Base-by-base conservation (phyloP, 306 rosid species). In the Ormosia semicastrata region DNA sequence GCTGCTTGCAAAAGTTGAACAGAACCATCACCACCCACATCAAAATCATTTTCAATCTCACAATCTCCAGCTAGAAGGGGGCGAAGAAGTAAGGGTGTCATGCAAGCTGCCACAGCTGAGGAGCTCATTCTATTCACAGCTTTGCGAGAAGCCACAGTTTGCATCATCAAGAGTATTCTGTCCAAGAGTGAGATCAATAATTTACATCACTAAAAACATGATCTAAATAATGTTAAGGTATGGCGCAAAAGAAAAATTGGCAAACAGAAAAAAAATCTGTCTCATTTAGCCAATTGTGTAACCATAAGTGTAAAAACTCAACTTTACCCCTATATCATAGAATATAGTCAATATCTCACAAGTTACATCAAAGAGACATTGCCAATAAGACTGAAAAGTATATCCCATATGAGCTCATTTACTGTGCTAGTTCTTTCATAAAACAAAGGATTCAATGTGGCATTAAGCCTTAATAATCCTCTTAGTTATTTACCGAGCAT, bases 31-130 rank as follows among this genome's bases (percentile, higher is more conserved):
- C 94, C 98, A 9, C 94, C 97, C 74, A 94, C 89, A 82, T 90
- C 91, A 87, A 92, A 92, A 85, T 92, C 97, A 85, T 88, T 89
- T 34, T 91, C 98, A 24, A 94, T 86, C 69, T 94, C 98, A 85
- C 98, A 94, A 13, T 92, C 98, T 77, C 98, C 98, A 65, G 97
- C 91, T 57, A 94, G 84, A 69, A 94, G 98, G 6, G 98, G 97
- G 60, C 98, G 96, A 57, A 94, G 96, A 84, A 94, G 98, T 73
- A 94, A 87, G 66, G 98, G 98, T 12, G 98, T 97, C 98, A 94
- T 94, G 92, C 98, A 94, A 75, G 98, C 98, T 82, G 98, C 96
- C 47, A 94, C 97, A 43, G 98, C 98, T 39, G 98, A 91, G 85
- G 96, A 85, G 89, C 97, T 94, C 98, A 94, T 94, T 84, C 91